These are phyloP conservation scores for Prorocentrum cordatum DNA, from an alignment of 169 alveolate genomes.

Conservation along the genomic window DNA sequence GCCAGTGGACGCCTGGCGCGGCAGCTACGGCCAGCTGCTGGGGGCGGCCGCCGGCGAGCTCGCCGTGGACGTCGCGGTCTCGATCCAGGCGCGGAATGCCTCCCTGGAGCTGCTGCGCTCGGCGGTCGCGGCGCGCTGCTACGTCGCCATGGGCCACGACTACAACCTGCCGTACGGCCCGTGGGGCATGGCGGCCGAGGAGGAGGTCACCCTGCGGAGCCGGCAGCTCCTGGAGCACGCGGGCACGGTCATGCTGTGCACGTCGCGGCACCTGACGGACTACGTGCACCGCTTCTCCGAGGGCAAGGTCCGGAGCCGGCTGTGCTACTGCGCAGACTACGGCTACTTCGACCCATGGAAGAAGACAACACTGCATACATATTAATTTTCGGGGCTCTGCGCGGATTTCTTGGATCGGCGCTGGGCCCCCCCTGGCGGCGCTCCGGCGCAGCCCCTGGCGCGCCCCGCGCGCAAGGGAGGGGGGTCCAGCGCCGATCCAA, in stretches of 20 bases:
- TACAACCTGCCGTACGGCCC: conserved; percentile 67
- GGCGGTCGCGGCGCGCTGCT: not conserved
- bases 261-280: conserved; percentile 29
- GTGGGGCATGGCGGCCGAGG: conserved; percentile 61
- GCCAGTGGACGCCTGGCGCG: conserved; percentile 61
- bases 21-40: conserved; percentile 32
- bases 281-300: conserved; percentile 1
- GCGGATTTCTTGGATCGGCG: too few species aligned
- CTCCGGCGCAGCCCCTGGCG: too few species aligned
- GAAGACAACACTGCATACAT: too few species aligned
- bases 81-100: conserved; percentile 53
- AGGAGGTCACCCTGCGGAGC: not conserved
- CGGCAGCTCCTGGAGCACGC: not conserved
- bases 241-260: conserved; percentile 11
- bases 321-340: conserved; percentile 69
- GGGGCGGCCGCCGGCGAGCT: conserved; percentile 56
- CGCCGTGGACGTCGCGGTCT: conserved; percentile 24
- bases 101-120: conserved; percentile 32
- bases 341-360: conserved; percentile 29
- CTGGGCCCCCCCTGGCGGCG: too few species aligned
- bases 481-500: too few species aligned
- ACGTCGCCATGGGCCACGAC: conserved; percentile 52
- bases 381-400: too few species aligned
- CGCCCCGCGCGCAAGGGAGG: too few species aligned
- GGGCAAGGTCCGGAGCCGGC: conserved; percentile 21